A percentile compares a stretch with the other conserved stretches of the same genome.
These are phyloP conservation scores for Stylonectria norvegica DNA, from an alignment of 2,329 filamentous ascomycete genomes.

Conservation along the genomic window DNA sequence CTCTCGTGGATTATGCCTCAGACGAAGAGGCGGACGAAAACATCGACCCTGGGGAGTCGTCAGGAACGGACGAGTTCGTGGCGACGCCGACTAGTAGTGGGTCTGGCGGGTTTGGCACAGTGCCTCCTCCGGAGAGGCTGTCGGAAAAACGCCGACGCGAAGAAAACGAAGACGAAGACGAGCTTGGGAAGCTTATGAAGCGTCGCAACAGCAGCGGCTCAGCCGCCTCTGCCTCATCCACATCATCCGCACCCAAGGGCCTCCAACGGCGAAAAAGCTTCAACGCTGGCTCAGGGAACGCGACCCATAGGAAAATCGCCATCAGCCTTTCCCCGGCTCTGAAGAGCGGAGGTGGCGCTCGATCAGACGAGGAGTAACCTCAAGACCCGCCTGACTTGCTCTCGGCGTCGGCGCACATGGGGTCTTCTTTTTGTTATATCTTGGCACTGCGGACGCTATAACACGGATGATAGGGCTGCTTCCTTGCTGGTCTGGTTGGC, in stretches of 20 bases:
- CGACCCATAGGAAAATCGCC: conserved; percentile 52
- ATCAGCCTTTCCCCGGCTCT: conserved; percentile 53
- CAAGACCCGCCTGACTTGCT: conserved; percentile 12
- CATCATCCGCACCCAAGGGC: conserved; percentile 27
- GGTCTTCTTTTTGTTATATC: conserved; percentile 20
- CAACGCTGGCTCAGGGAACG: conserved; percentile 38
- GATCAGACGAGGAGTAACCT: conserved; percentile 38
- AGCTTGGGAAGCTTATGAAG: conserved; percentile 79
- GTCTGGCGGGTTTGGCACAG: conserved; percentile 17
- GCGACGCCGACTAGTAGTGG: conserved; percentile 29
- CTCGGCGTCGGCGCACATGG: conserved; percentile 26
- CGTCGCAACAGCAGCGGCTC: conserved; percentile 57
- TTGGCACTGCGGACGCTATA: conserved; percentile 11
- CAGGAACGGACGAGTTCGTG: no score
- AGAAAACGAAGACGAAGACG: conserved; percentile 87
- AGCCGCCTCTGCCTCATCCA: conserved; percentile 37
- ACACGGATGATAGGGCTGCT: conserved; percentile 15
- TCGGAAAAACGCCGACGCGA: conserved; percentile 88
- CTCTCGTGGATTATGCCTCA: conserved; percentile 87
- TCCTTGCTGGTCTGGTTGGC: conserved; percentile 16
- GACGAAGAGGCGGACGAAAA: conserved; percentile 69
- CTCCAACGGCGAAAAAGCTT: conserved; percentile 40
- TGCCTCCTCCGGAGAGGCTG: conserved; percentile 70
- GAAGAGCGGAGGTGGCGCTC: conserved; percentile 37
- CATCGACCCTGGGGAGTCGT: conserved; percentile 54